phyloP scores from a whole-genome alignment of 768 basidiomycete genomes.

The Lyophyllum decastes region DNA sequence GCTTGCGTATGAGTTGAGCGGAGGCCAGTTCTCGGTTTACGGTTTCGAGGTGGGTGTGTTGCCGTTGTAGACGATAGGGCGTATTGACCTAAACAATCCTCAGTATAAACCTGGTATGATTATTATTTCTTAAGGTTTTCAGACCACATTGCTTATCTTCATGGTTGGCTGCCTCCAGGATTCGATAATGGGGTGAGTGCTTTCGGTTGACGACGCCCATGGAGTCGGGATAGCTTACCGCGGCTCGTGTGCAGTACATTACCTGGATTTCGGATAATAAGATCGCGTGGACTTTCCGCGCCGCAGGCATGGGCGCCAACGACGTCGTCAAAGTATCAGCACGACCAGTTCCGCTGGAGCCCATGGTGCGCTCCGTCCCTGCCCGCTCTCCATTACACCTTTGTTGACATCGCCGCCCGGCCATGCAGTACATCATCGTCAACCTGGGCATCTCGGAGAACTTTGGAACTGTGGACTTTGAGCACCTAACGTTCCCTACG shows the following conservation, averaged over 20 bases:
- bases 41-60: constrained; percentile 65
- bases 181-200: constrained; percentile 62
- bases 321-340: constrained; percentile 56
- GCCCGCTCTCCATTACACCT: not conserved
- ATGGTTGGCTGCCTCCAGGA: constrained; percentile 33
- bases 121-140: not conserved
- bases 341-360: constrained; percentile 78
- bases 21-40: constrained; percentile 67
- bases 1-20: constrained; percentile 63
- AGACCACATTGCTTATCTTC: not conserved
- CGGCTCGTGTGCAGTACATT: constrained; percentile 58
- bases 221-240: not conserved
- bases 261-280: constrained; percentile 78
- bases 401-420: not conserved
- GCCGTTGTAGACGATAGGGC: not conserved
- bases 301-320: constrained; percentile 68
- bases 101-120: constrained; percentile 44
- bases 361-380: constrained; percentile 59
- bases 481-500: constrained; percentile 68
- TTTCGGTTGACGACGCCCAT: not conserved
- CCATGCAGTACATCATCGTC: constrained; percentile 68
- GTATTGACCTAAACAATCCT: not conserved
- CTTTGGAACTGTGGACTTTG: constrained; percentile 74
- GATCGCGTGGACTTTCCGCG: constrained; percentile 74
- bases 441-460: constrained; percentile 84